Conservation (phyloP, 1,139 yeast genomes). For the Saccharomycopsis hybrid region DNA sequence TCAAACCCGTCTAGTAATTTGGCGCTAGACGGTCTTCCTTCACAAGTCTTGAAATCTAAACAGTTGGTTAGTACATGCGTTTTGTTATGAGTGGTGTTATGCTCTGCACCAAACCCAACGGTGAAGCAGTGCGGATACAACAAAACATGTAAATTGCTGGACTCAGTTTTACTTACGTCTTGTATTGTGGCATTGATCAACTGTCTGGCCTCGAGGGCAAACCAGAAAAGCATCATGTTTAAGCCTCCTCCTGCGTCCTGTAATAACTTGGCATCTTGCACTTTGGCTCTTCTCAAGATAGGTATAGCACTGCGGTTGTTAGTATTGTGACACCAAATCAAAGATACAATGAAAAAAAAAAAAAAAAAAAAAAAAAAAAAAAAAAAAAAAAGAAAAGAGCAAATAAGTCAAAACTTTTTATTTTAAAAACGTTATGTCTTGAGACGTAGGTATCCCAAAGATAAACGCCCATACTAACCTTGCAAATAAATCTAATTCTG, state of each 20-base stretch:
- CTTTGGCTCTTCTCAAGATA: constrained; percentile 75
- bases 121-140: no score
- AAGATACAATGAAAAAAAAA: constrained; percentile 1
- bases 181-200: constrained; percentile 80
- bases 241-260: constrained; percentile 38
- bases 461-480: constrained; percentile 72
- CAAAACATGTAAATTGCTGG: no score
- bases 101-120: no score
- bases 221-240: constrained; percentile 74
- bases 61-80: neutral
- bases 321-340: constrained; percentile 27
- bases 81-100: neutral
- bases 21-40: constrained; percentile 58
- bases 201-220: constrained; percentile 83
- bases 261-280: constrained; percentile 58
- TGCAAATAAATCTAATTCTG: constrained; percentile 87
- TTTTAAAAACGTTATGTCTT: constrained; percentile 9
- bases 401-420: neutral
- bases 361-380: constrained; percentile 8
- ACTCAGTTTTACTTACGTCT: constrained; percentile 49
- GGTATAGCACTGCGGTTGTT: constrained; percentile 67
- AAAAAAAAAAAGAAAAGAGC: neutral
- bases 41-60: constrained; percentile 33
- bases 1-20: constrained; percentile 27
- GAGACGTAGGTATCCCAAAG: constrained; percentile 48